Evolutionary conservation across 2,329 filamentous ascomycete species (phyloP).

Genomic region (Bipolaris oryzae): DNA sequence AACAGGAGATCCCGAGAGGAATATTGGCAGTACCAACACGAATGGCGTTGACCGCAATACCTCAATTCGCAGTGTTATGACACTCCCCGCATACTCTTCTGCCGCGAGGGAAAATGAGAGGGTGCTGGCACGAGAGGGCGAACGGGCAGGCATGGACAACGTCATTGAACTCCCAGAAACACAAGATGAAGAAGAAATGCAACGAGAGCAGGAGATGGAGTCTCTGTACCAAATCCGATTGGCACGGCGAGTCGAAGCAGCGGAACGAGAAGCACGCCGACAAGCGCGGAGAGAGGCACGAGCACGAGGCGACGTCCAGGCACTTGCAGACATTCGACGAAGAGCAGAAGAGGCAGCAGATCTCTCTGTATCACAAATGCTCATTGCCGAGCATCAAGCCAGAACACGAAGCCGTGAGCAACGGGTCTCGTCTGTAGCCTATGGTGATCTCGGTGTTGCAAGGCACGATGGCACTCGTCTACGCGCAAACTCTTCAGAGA

Average conservation of each 20-base stretch:
- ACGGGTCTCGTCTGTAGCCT: slow-evolving; percentile 75
- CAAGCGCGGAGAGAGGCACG: slow-evolving; percentile 73
- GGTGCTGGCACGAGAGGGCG: slow-evolving; percentile 85
- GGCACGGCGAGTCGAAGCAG: slow-evolving; percentile 74
- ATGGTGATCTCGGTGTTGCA: slow-evolving; percentile 76
- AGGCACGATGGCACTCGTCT: slow-evolving; percentile 78
- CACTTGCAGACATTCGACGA: slow-evolving; percentile 66
- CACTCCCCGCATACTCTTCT: slow-evolving; percentile 81
- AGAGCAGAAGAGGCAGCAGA: slow-evolving; percentile 54
- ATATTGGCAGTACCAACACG: slow-evolving; percentile 38
- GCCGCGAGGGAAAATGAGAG: slow-evolving; percentile 77
- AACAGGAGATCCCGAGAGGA: slow-evolving; percentile 33
- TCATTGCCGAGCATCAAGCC: slow-evolving; percentile 63
- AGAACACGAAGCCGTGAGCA: slow-evolving; percentile 64
- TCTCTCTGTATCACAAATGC: slow-evolving; percentile 50
- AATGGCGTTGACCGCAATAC: slow-evolving; percentile 75
- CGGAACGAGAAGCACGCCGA: slow-evolving; percentile 78
- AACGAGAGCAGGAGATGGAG: slow-evolving; percentile 91
- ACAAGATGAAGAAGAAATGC: slow-evolving; percentile 74
- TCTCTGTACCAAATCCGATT: slow-evolving; percentile 86
- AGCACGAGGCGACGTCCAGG: slow-evolving; percentile 69
- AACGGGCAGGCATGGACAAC: slow-evolving; percentile 87
- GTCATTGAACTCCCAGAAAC: slow-evolving; percentile 86
- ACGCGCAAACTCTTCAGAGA: slow-evolving; percentile 74
- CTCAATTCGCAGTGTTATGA: slow-evolving; percentile 92